A percentile compares a stretch with the other conserved stretches of the same genome.
phyloP scores from a whole-genome alignment of 169 alveolate species.

The Plasmodium fragile region DNA sequence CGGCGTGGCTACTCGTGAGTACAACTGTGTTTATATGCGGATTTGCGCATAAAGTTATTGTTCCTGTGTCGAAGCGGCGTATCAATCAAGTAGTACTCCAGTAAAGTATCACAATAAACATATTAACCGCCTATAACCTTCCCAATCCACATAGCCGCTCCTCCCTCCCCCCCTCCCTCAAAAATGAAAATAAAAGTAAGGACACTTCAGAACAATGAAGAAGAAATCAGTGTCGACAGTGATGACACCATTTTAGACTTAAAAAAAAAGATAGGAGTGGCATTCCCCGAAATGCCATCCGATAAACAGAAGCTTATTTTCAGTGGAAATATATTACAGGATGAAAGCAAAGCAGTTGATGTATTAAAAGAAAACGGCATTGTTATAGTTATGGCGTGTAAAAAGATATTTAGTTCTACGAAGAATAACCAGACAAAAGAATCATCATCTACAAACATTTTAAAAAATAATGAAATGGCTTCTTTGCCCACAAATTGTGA shows the following conservation, averaged over 20 bases:
- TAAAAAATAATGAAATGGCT: conserved; percentile 22
- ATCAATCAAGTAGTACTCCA: not conserved
- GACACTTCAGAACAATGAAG: conserved; percentile 85
- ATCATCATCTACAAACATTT: not conserved
- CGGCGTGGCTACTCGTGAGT: not conserved
- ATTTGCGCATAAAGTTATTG: not conserved
- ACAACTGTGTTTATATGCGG: not conserved
- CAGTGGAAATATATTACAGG: conserved; percentile 86
- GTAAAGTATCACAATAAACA: not conserved
- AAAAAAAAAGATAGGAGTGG: conserved; percentile 82
- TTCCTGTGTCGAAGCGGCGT: not conserved
- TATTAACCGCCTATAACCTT: not conserved
- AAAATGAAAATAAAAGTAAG: conserved; percentile 85
- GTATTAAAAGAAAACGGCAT: conserved; percentile 85
- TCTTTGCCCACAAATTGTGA: not conserved
- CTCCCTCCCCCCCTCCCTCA: not conserved
- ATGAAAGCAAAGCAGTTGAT: conserved; percentile 78
- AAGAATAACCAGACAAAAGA: conserved; percentile 64
- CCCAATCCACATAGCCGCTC: not conserved
- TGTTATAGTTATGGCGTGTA: conserved; percentile 85
- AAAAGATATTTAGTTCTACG: conserved; percentile 74
- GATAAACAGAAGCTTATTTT: conserved; percentile 84
- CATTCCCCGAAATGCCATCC: conserved; percentile 81
- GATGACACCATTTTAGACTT: conserved; percentile 80
- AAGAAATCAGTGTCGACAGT: conserved; percentile 84